Base-by-base conservation (phyloP, 78 protist species). In the Protostelium mycophagum region DNA sequence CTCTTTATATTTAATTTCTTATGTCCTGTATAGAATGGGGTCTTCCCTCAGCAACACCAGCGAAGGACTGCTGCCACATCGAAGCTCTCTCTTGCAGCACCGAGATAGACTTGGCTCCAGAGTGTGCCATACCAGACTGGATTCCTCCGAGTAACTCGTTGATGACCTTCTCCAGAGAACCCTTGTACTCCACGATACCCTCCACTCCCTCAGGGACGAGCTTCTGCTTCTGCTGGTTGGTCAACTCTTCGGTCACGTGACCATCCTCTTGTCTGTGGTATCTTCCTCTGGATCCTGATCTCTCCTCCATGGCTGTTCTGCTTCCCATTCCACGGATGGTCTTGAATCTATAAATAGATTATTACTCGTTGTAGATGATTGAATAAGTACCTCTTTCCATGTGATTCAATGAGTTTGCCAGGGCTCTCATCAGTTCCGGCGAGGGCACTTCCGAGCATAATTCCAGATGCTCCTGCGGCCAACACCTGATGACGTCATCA, bases 351-450 rank as follows among this genome's bases (percentile, higher is more conserved):
- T 16, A 16, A 51, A 51, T 51, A 16, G 31, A 16, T 51, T 5
- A 51, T 5, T n/a, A n/a, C n/a, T n/a, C 31, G 73, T 5, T 51
- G 73, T 51, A 51, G 31, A 51, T 51, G 73, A 16, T 51, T 51
- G 5, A 51, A 16, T 5, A 16, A 25, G 5, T 51, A 63, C 51
- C 98, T 94, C 83, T 91, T 88, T 37, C 98, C 98, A 88, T 97
- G 96, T 63, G 89, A 88, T 87, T 89, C 94, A 35, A 96, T 91
- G 91, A 93, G 95, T 63, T 96, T 96, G 28, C 99, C 98, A 28
- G 99, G 99, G 5, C 98, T 90, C 96, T 97, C 99, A 37, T 91
- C 97, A 38, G 98, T 97, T 34, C 99, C 99, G 31, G 99, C 99
- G 36, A 98, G 91, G 92, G 96, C 36, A 28, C 96, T 90, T 1